Base-by-base conservation (phyloP, 495 filamentous ascomycete species). In the Hypoxylon lienhwacheense region DNA sequence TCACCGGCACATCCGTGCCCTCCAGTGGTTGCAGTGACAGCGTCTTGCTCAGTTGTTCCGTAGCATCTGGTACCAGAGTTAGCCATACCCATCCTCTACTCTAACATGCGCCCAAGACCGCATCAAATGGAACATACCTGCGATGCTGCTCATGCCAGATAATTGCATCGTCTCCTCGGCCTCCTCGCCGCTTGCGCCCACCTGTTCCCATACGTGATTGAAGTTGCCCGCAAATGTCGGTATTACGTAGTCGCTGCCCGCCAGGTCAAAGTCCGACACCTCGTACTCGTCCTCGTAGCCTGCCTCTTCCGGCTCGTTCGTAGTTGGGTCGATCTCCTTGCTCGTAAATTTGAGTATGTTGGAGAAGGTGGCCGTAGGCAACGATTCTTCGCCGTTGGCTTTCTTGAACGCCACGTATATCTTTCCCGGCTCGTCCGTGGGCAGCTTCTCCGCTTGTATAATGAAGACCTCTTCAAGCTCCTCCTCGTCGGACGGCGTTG, bases 251-350 rank as follows among this genome's bases (percentile, higher is more conserved):
- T 98, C 95, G 61, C 88, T 91, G 52, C 91, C 92, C 22, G 80
- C 80, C 43, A 98, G 80, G 39, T 97, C 95, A 46, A 98, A 82
- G 65, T 97, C 92, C 50, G 93, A 89, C 48, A 97, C 90, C 72
- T 96, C 87, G 68, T 98, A 98, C 71, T 98, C 93, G 61, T 98
- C 93, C 16, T 97, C 91, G 62, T 97, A 97, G 26, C 95, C 93
- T 33, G 69, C 77, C 10, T 96, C 90, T 65, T 98, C 95, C 1
- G 95, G 89, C 68, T 97, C 90, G 56, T 85, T 83, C 16, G 90
- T 96, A n/a, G 86, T 86, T 3, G 93, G 93, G 61, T 98, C 93
- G 42, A 98, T 95, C 71, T 98, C 93, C 69, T 96, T 96, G 76
- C 86, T 92, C 16, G 91, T 97, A 67, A 98, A 98, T 71, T 95